Evolutionary conservation across 2,329 filamentous ascomycete genomes (phyloP).

Genomic region (Aspergillus fumigatiaffinis): DNA sequence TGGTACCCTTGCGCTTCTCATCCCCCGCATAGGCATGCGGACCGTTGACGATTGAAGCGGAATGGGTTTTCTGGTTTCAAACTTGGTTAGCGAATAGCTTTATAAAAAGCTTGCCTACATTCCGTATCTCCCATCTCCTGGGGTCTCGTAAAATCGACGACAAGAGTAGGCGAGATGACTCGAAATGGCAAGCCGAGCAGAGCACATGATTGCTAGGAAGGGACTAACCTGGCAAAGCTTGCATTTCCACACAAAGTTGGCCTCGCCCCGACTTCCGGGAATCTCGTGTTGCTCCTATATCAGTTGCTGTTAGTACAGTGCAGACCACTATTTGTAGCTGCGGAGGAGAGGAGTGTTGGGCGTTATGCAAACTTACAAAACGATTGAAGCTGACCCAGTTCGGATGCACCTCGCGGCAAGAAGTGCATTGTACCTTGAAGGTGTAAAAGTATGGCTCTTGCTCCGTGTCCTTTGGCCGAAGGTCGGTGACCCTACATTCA

Average conservation of each 20-base stretch:
- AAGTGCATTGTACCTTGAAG: slow-evolving; percentile 98
- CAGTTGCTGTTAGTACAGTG: not conserved
- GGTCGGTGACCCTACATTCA: slow-evolving; percentile 71
- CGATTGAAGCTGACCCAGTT: slow-evolving; percentile 84
- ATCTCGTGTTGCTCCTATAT: slow-evolving; percentile 80
- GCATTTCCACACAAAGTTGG: slow-evolving; percentile 99
- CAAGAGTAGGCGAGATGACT: not conserved
- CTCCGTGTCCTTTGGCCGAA: slow-evolving; percentile 76
- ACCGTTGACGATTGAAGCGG: slow-evolving; percentile 73
- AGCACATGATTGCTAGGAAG: not conserved
- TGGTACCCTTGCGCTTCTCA: slow-evolving; percentile 62
- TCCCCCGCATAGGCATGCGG: slow-evolving; percentile 62
- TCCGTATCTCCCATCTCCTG: not conserved
- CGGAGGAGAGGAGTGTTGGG: not conserved
- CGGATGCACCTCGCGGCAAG: slow-evolving; percentile 83
- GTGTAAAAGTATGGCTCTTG: slow-evolving; percentile 91
- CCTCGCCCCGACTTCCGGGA: slow-evolving; percentile 88
- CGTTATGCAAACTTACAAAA: slow-evolving; percentile 60
- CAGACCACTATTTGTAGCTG: not conserved
- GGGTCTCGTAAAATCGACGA: not conserved
- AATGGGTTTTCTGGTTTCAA: slow-evolving; percentile 43
- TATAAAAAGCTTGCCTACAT: not conserved
- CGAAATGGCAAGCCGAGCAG: not conserved
- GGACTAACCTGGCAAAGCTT: slow-evolving; percentile 84
- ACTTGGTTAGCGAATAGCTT: not conserved